phyloP scores from a whole-genome alignment of 371 early-diverging fungal species.

The Actinomucor elegans region DNA sequence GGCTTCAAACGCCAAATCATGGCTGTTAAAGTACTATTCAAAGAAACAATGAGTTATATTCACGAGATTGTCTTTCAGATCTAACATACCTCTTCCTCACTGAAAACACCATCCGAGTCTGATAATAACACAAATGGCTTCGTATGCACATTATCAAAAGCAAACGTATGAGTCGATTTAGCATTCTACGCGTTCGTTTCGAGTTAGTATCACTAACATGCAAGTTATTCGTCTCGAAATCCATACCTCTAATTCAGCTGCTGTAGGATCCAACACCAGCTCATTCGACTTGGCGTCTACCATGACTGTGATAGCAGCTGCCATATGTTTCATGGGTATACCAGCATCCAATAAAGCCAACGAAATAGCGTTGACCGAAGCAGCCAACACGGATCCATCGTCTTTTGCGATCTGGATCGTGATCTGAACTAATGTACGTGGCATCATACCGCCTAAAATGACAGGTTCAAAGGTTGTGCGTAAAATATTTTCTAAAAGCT shows the following conservation, averaged over 20 bases:
- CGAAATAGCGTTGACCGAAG: slow-evolving; percentile 81
- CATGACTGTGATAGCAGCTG: slow-evolving; percentile 73
- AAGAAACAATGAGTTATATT: background rate
- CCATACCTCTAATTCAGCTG: slow-evolving; percentile 67
- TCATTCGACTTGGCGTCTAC: slow-evolving; percentile 57
- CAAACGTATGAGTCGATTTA: slow-evolving; percentile 81
- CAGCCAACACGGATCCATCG: slow-evolving; percentile 83
- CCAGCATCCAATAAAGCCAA: slow-evolving; percentile 92
- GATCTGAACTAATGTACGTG: slow-evolving; percentile 86
- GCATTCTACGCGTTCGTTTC: too few species aligned
- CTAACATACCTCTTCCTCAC: slow-evolving; percentile 60
- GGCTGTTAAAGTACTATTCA: slow-evolving; percentile 48
- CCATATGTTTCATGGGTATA: slow-evolving; percentile 76
- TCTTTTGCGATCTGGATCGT: slow-evolving; percentile 80
- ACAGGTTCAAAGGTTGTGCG: slow-evolving; percentile 74
- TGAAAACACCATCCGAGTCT: slow-evolving; percentile 72
- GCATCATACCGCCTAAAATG: slow-evolving; percentile 79
- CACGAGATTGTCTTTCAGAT: background rate
- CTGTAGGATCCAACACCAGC: slow-evolving; percentile 80
- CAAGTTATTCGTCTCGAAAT: background rate
- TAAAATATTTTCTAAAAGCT: slow-evolving; percentile 67
- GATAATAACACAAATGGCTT: slow-evolving; percentile 44
- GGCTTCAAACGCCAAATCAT: slow-evolving; percentile 48
- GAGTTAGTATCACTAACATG: background rate
- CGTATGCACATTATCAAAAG: slow-evolving; percentile 63